phyloP scores from a whole-genome alignment of 73 alveolate species.

The Paramecium primaurelia region DNA sequence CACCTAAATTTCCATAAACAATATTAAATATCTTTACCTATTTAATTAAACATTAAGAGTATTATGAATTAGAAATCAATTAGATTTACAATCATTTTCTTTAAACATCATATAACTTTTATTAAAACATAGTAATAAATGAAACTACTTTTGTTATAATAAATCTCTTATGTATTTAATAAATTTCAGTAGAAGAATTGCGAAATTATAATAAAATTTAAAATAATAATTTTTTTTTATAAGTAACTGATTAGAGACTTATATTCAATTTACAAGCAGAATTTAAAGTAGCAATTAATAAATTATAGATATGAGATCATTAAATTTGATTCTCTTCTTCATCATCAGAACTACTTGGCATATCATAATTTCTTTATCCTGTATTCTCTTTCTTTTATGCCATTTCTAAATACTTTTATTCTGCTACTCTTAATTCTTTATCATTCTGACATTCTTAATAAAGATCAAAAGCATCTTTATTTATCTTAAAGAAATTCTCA shows the following conservation, averaged over 20 bases:
- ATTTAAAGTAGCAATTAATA: not conserved
- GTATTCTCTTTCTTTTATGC: not conserved
- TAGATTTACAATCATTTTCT: not conserved
- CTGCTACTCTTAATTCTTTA: slow-evolving; percentile 50
- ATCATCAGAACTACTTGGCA: slow-evolving; percentile 26
- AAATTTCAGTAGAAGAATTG: not conserved
- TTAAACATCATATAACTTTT: not conserved
- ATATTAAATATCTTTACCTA: not conserved
- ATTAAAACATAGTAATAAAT: not conserved
- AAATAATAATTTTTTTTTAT: not conserved
- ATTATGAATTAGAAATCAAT: not conserved
- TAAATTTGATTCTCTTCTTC: not conserved
- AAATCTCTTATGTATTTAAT: not conserved
- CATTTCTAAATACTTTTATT: slow-evolving; percentile 23
- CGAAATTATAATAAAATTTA: not conserved
- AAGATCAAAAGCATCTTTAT: slow-evolving; percentile 81
- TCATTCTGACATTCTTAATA: slow-evolving; percentile 36
- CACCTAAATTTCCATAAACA: not conserved
- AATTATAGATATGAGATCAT: not conserved
- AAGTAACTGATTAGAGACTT: not conserved
- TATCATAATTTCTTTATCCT: not conserved
- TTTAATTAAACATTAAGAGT: not conserved
- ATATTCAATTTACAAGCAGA: not conserved
- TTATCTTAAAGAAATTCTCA: slow-evolving; percentile 83
- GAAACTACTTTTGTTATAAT: not conserved